Conservation (phyloP, 805 yeast species). For the Zygosaccharomyces pseudorouxii region DNA sequence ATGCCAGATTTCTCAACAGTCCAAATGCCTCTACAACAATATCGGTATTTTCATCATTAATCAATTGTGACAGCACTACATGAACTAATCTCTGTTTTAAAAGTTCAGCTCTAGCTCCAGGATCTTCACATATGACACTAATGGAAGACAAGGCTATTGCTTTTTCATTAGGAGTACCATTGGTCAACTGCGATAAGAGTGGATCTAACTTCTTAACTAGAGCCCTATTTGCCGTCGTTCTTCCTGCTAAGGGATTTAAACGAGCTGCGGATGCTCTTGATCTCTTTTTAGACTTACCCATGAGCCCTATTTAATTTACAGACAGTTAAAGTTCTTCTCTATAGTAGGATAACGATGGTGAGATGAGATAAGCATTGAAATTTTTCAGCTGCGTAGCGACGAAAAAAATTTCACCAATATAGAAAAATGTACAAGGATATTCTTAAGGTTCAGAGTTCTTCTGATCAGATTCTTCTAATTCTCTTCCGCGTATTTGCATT, state of each 20-base stretch:
- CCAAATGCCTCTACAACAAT: slow-evolving; percentile 79
- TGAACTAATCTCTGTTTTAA: slow-evolving; percentile 69
- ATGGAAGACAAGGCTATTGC: slow-evolving; percentile 74
- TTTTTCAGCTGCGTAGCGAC: slow-evolving; percentile 8
- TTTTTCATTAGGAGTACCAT: slow-evolving; percentile 65
- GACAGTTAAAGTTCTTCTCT: neutral
- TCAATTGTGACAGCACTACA: slow-evolving; percentile 54
- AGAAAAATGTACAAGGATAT: neutral
- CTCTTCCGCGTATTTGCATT: slow-evolving; percentile 14
- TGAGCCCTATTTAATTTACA: slow-evolving; percentile 23
- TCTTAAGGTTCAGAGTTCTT: slow-evolving; percentile 3
- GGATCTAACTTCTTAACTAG: slow-evolving; percentile 60
- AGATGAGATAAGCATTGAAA: slow-evolving; percentile 16
- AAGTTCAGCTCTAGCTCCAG: slow-evolving; percentile 53
- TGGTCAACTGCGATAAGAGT: slow-evolving; percentile 56
- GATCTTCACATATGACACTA: slow-evolving; percentile 65
- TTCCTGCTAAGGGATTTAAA: slow-evolving; percentile 33
- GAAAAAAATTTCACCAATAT: neutral
- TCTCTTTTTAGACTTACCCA: slow-evolving; percentile 76
- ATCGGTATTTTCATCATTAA: slow-evolving; percentile 67
- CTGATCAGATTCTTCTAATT: slow-evolving; percentile 9
- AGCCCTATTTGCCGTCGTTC: slow-evolving; percentile 45
- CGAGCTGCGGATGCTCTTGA: slow-evolving; percentile 46
- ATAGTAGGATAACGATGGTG: slow-evolving; percentile 13
- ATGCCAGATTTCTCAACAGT: slow-evolving; percentile 67